phyloP scores from a whole-genome alignment of 1,284 basidiomycete species.

The Agaricales sp. region DNA sequence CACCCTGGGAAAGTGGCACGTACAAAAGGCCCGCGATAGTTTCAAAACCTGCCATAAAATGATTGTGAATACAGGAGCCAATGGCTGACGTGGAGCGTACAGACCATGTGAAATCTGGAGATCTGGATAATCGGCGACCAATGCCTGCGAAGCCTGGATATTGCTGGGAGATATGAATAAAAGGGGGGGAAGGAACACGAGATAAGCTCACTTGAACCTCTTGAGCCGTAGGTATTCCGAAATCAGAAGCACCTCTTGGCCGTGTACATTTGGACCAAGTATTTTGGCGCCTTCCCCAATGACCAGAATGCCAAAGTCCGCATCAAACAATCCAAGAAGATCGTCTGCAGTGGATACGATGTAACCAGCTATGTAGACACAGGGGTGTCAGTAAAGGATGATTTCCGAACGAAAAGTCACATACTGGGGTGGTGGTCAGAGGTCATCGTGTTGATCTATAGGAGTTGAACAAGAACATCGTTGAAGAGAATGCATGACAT shows the following conservation, averaged over 20 bases:
- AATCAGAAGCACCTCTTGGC: slow-evolving; percentile 80
- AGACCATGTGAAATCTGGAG: slow-evolving; percentile 52
- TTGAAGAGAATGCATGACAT: slow-evolving; percentile 14
- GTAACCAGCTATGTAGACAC: slow-evolving; percentile 46
- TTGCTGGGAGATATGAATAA: slow-evolving; percentile 19
- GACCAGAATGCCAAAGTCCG: slow-evolving; percentile 77
- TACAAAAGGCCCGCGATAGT: slow-evolving; percentile 73
- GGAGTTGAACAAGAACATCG: slow-evolving; percentile 5
- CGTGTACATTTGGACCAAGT: slow-evolving; percentile 69
- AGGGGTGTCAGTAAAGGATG: slow-evolving; percentile 14
- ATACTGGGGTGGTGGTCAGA: slow-evolving; percentile 54
- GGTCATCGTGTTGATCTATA: slow-evolving; percentile 68
- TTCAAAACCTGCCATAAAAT: slow-evolving; percentile 48
- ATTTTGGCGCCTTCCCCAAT: slow-evolving; percentile 85
- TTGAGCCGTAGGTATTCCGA: slow-evolving; percentile 80
- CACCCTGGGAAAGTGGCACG: slow-evolving; percentile 65
- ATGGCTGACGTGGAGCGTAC: neutral
- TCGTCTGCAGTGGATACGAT: slow-evolving; percentile 86
- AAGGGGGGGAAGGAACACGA: neutral
- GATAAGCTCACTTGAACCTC: slow-evolving; percentile 50
- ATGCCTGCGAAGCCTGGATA: slow-evolving; percentile 63
- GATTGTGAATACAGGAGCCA: slow-evolving; percentile 6
- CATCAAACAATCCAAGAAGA: slow-evolving; percentile 73
- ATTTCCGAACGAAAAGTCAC: neutral
- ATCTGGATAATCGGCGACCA: slow-evolving; percentile 69